phyloP scores from a whole-genome alignment of 2,329 filamentous ascomycete genomes.

The Colletotrichum spinosum region DNA sequence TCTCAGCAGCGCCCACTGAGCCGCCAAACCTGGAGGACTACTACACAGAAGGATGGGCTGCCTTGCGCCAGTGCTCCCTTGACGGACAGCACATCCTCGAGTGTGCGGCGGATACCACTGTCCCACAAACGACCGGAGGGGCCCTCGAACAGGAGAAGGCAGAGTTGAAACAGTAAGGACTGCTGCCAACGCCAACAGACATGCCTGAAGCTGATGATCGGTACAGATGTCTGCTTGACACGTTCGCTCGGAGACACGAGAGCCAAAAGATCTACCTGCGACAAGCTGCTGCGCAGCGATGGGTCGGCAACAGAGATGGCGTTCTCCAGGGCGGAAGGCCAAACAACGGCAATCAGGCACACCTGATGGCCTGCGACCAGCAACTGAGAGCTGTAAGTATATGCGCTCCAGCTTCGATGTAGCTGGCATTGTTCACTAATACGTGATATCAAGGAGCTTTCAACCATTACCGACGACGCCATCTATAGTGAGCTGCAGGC shows the following conservation, averaged over 20 bases:
- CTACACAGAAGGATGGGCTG: slow-evolving; percentile 72
- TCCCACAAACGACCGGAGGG: slow-evolving; percentile 64
- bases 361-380: slow-evolving; percentile 65
- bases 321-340: slow-evolving; percentile 65
- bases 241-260: slow-evolving; percentile 71
- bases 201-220: neutral
- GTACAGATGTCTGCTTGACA: slow-evolving; percentile 67
- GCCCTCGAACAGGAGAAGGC: slow-evolving; percentile 71
- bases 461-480: slow-evolving; percentile 67
- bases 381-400: slow-evolving; percentile 67
- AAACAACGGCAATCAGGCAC: slow-evolving; percentile 57
- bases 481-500: slow-evolving; percentile 67
- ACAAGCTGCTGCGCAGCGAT: slow-evolving; percentile 69
- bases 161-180: slow-evolving; percentile 70
- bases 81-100: slow-evolving; percentile 75
- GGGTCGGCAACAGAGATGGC: slow-evolving; percentile 65
- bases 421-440: neutral
- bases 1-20: slow-evolving; percentile 67
- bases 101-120: slow-evolving; percentile 70
- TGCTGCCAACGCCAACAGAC: neutral
- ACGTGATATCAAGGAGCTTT: slow-evolving; percentile 61
- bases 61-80: slow-evolving; percentile 70
- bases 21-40: slow-evolving; percentile 68
- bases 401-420: neutral
- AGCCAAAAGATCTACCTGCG: slow-evolving; percentile 73